Base-by-base conservation (phyloP, 192 early-diverging fungal species). In the Linnemannia schmuckeri region DNA sequence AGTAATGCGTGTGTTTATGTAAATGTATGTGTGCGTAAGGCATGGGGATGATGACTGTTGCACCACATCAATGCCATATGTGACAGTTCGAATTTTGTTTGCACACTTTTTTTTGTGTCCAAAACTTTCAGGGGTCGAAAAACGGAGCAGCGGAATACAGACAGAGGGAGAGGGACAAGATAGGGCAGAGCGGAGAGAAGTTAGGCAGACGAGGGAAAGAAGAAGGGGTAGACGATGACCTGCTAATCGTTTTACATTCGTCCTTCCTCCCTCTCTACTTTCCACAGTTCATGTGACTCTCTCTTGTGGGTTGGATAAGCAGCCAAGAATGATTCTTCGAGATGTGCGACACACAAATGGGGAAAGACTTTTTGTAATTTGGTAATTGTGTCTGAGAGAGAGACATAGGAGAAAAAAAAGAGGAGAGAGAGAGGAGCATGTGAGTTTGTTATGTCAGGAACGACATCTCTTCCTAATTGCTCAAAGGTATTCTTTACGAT, bases 41-140 rank as follows among this genome's bases (percentile, higher is more conserved):
- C 27, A 6, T 35, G 9, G 22, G 22, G 44, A 46, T 15, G 13
- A 13, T 46, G 44, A 30, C 33, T 66, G 30, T 66, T 52, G 49
- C 49, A 57, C 54, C 54, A n/a, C 55, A 57, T 57, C n/a, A 3
- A 57, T 27, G n/a, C 10, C n/a, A 57, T 24, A 27, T 57, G 55
- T 1, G 55, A 27, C 55, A n/a, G 55, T 57, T 57, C 55, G 2
- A 27, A 27, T 57, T 57, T 57, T 70, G 69, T 40, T 30, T 70
- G 69, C 24, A 30, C 6, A 24, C 27, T 42, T 72, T 6, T 42
- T 72, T 37, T 74, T 52, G 73, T 74, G 73, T 74, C 27, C 73
- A 27, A 74, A 74, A 74, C 73, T 44, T 74, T 74, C 41, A 74
- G 73, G 73, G 73, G 73, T 66, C 3, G 9, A 57, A 66, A 66